A percentile compares a stretch with the other conserved stretches of the same genome.
phyloP scores from a whole-genome alignment of 2,329 filamentous ascomycete species.

The Amphichorda felina region DNA sequence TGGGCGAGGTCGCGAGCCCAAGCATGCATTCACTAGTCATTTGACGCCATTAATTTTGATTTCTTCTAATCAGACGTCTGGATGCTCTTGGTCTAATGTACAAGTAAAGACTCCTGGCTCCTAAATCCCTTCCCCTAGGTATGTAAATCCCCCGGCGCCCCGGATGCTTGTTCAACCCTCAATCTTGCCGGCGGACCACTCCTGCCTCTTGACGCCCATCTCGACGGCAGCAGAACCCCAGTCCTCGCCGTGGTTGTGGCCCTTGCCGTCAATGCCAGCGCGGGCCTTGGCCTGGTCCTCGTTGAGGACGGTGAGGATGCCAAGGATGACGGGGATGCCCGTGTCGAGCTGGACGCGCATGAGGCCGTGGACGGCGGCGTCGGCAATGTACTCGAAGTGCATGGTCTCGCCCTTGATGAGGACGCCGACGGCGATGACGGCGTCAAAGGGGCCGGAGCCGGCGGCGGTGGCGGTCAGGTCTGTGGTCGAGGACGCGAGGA shows the following conservation, averaged over 20 bases:
- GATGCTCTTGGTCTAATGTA: background rate
- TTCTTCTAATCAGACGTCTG: background rate
- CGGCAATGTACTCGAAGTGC: slow-evolving; percentile 98
- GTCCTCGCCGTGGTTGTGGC: slow-evolving; percentile 93
- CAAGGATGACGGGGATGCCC: slow-evolving; percentile 83
- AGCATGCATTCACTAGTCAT: no score
- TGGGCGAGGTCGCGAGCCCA: no score
- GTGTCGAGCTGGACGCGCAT: slow-evolving; percentile 91
- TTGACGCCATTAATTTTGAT: no score
- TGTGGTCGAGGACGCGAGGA: slow-evolving; percentile 56
- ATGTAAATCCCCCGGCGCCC: no score
- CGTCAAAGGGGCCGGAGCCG: slow-evolving; percentile 62
- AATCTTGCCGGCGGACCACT: slow-evolving; percentile 64
- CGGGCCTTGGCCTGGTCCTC: slow-evolving; percentile 81
- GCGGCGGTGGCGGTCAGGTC: slow-evolving; percentile 46
- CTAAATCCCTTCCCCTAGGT: no score
- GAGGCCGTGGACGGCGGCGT: slow-evolving; percentile 78
- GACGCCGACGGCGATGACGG: slow-evolving; percentile 88
- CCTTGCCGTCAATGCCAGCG: slow-evolving; percentile 55
- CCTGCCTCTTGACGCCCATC: slow-evolving; percentile 76
- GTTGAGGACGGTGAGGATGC: slow-evolving; percentile 75
- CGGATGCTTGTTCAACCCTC: slow-evolving; percentile 24
- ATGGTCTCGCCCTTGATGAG: slow-evolving; percentile 98
- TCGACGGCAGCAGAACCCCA: slow-evolving; percentile 94
- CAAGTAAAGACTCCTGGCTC: background rate